Evolutionary conservation across 306 rosid species (phyloP), one percentile per base, ranked within the genome.

Genomic region (Leucaena leucocephala): DNA sequence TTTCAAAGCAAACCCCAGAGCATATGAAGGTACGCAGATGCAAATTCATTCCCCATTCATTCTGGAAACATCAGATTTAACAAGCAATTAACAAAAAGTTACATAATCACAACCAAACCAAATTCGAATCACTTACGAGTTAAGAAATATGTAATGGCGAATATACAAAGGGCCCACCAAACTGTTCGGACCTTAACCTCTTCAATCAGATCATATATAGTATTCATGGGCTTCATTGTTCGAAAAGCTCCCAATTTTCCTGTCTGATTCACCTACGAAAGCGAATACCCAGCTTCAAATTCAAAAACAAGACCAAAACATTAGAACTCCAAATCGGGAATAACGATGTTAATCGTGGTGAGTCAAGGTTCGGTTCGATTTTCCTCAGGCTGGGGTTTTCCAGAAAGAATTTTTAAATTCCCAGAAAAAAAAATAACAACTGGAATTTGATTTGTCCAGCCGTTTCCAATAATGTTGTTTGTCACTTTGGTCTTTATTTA

Each of bases 101-200:
- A 68, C 45, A 17, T 10, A 63, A 76, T 33, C 17, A 13, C 35
- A 62, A 76, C 52, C 21, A 62, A 39, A 79, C 3, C 14, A 61
- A 80, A 82, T 35, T 33, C 45, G 69, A 75, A 75, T 71, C 21
- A 81, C 96, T 90, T 89, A 96, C 99, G 94, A n/a, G 98, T 85
- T 27, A 96, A 76, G 87, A 93, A 90, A 88, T 96, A 96, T 12
- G 98, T 83, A 84, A 93, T 84, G 81, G 84, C 87, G 84, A 93
- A 96, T 58, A 91, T 81, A 81, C 90, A 93, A 76, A 96, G 86
- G 68, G 94, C 86, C 99, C 99, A 96, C 98, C 99, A 96, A 3
- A 91, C 90, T 36, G 90, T 78, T 75, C 99, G 97, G 34, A 91
- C 85, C 76, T 96, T 91, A 65, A 88, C 93, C 83, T 96, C 98